Base-by-base conservation (phyloP, 2,329 filamentous ascomycete genomes). In the Clarireedia monteithiana region DNA sequence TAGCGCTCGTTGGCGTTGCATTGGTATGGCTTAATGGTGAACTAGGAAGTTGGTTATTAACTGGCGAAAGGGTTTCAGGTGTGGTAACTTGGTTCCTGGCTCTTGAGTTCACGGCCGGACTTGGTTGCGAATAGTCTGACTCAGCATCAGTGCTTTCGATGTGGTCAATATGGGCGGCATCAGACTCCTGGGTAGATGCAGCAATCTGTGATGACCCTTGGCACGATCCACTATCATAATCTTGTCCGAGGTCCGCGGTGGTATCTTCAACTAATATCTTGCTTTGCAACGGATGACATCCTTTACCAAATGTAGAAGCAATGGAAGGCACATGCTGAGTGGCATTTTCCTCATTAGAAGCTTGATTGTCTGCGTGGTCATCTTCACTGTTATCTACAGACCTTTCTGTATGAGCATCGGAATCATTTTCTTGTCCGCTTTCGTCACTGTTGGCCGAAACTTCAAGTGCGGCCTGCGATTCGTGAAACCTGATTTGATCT, bases 401-500 rank as follows among this genome's bases (percentile, higher is more conserved):
- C 30, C 12, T 3, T 1, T 34, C 30, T 34, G 10, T 12, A 34
- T 34, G 30, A 34, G 30, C 30, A 34, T 34, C 30, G 12, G 30
- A 34, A 34, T 20, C 39, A 17, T 30, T n/a, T 15, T 45, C 10
- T 27, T 48, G 38, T 34, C 42, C 42, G 0, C 20, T 14, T 14
- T 46, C 42, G 4, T 38, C 46, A 46, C 4, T 12, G 36, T 23
- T 26, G 17, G 9, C 30, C 14, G 20, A 34, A 42, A n/a, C n/a
- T 7, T 5, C 40, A 12, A 23, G 14, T 36, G 17, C 34, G 4
- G 38, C 38, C 20, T 48, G n/a, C 10, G 26, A 20, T 55, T 50
- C 38, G 7, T 60, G 34, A 47, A 62, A 65, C 4, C 9, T 34
- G 15, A 46, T 56, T 36, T 65, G 49, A 20, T 62, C 53, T 26